phyloP scores from a whole-genome alignment of 208 protist species.

The Crithidia brevicula region DNA sequence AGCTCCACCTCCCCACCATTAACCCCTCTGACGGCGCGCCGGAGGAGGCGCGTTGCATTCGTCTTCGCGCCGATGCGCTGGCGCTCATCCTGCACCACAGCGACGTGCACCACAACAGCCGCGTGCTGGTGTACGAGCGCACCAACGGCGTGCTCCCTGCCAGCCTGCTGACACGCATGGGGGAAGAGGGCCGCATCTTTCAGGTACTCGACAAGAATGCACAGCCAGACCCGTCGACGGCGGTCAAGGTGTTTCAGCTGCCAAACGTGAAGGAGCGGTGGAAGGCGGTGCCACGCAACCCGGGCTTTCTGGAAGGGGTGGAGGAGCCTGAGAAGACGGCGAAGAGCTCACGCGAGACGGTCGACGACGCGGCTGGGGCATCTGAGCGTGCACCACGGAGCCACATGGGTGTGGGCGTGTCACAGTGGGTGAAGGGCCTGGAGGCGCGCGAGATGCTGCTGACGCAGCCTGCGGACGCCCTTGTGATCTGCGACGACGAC shows the following conservation, averaged over 20 bases:
- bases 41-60: slow-evolving; percentile 65
- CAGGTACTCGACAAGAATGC: slow-evolving; percentile 80
- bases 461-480: slow-evolving; percentile 63
- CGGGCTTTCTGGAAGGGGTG: slow-evolving; percentile 62
- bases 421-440: slow-evolving; percentile 80
- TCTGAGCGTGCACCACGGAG: neutral
- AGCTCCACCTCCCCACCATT: slow-evolving; percentile 85
- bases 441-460: slow-evolving; percentile 67
- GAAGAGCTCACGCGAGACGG: neutral
- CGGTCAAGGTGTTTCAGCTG: slow-evolving; percentile 63
- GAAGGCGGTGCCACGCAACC: slow-evolving; percentile 84
- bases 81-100: slow-evolving; percentile 88
- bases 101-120: slow-evolving; percentile 80
- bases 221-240: slow-evolving; percentile 76
- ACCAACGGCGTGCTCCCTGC: slow-evolving; percentile 85
- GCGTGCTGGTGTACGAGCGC: slow-evolving; percentile 78
- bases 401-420: slow-evolving; percentile 26
- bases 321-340: slow-evolving; percentile 36
- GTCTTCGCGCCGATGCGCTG: slow-evolving; percentile 84
- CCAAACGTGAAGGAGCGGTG: slow-evolving; percentile 73
- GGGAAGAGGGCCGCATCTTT: slow-evolving; percentile 64
- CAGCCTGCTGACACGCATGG: slow-evolving; percentile 77
- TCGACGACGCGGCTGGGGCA: neutral
- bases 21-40: slow-evolving; percentile 65
- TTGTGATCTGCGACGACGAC: slow-evolving; percentile 72